Conservation (phyloP, 768 basidiomycete genomes). For the Lenzites betulinus region DNA sequence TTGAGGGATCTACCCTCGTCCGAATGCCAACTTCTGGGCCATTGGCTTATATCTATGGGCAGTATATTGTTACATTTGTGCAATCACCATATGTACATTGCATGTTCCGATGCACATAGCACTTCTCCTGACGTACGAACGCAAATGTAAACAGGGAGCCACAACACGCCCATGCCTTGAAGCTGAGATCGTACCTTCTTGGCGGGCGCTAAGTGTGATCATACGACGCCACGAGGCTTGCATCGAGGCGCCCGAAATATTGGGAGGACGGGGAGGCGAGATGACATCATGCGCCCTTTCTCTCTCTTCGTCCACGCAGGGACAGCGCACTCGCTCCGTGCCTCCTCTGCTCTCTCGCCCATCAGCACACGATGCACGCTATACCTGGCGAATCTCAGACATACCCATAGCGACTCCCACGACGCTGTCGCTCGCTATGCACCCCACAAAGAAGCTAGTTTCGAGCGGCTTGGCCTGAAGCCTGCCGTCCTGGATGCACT, state of each 20-base stretch:
- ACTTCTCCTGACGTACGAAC: too few relatives aligned
- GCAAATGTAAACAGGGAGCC: too few relatives aligned
- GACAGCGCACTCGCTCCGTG: neutral
- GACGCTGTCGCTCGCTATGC: constrained; percentile 12
- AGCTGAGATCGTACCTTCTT: too few relatives aligned
- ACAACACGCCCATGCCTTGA: too few relatives aligned
- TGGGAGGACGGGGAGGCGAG: neutral
- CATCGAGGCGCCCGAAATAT: neutral
- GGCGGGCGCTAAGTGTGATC: neutral
- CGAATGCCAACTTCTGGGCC: too few relatives aligned
- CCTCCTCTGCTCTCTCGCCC: neutral
- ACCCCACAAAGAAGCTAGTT: constrained; percentile 31
- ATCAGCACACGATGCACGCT: neutral
- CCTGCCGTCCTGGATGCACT: constrained; percentile 51
- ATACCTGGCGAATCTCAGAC: neutral
- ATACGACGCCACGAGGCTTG: neutral
- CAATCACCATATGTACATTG: too few relatives aligned
- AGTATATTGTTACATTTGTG: too few relatives aligned
- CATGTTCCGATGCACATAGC: too few relatives aligned
- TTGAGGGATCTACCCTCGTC: too few relatives aligned
- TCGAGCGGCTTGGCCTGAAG: constrained; percentile 56
- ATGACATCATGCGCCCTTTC: constrained; percentile 17
- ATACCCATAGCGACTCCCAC: constrained; percentile 10
- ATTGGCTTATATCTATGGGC: too few relatives aligned
- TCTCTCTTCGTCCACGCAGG: constrained; percentile 12